These are phyloP conservation scores for Mikania micrantha DNA, from an alignment of 129 eudicot genomes.

Conservation along the genomic window DNA sequence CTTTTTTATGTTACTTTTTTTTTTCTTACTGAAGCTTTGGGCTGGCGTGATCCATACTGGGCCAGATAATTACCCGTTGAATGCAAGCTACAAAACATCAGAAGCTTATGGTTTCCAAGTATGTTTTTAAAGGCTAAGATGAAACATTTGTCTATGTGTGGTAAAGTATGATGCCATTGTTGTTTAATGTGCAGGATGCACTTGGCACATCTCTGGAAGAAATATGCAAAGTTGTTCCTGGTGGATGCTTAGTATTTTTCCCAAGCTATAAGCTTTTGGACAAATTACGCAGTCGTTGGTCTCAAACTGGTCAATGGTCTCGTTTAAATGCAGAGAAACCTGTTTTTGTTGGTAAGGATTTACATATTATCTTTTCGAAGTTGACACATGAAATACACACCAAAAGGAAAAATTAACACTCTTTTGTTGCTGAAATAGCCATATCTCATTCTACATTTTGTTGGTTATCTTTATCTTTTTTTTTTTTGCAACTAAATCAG, in stretches of 20 bases:
- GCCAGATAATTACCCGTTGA: constrained; percentile 62
- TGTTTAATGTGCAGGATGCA: constrained; percentile 50
- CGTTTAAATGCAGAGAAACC: constrained; percentile 74
- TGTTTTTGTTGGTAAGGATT: constrained; percentile 66
- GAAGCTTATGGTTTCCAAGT: constrained; percentile 77
- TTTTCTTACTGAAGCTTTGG: constrained; percentile 51
- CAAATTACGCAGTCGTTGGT: constrained; percentile 74
- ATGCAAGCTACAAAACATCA: constrained; percentile 86
- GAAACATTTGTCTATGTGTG: background rate
- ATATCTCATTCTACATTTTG: background rate
- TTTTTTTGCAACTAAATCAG: background rate
- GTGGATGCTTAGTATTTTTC: constrained; percentile 87
- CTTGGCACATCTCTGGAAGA: constrained; percentile 79
- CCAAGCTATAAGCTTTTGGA: constrained; percentile 96
- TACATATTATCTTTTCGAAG: background rate
- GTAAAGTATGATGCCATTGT: constrained; percentile 6
- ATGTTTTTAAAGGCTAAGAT: constrained; percentile 7
- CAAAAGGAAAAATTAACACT: background rate
- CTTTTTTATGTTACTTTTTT: constrained; percentile 5
- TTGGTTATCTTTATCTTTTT: background rate
- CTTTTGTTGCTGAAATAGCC: constrained; percentile 3
- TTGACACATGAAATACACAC: background rate
- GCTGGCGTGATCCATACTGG: constrained; percentile 71
- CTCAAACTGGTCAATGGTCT: constrained; percentile 95
- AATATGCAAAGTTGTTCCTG: constrained; percentile 75